These are phyloP conservation scores for Yamadazyma dendronema DNA, from an alignment of 1,139 yeast species.

Conservation along the genomic window DNA sequence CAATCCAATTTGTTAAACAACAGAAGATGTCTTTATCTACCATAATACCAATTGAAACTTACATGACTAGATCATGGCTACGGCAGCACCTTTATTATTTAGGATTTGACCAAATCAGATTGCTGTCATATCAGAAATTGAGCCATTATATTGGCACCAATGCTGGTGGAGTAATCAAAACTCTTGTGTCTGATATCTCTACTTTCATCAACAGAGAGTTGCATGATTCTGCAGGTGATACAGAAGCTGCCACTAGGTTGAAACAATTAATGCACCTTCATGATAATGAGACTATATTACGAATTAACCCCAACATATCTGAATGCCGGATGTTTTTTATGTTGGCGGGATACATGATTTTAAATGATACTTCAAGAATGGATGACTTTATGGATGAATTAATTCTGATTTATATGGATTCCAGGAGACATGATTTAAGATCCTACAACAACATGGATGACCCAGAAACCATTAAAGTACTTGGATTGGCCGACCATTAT, in stretches of 20 bases:
- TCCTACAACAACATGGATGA: slow-evolving; percentile 10
- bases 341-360: slow-evolving; percentile 34
- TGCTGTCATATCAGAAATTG: slow-evolving; percentile 36
- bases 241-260: slow-evolving; percentile 22
- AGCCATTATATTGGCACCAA: slow-evolving; percentile 27
- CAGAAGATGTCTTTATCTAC: too few relatives aligned
- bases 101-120: slow-evolving; percentile 37
- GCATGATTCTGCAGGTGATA: slow-evolving; percentile 8
- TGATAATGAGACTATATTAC: slow-evolving; percentile 8
- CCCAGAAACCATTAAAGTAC: slow-evolving; percentile 9
- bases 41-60: slow-evolving; percentile 12
- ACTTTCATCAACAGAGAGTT: slow-evolving; percentile 36
- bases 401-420: slow-evolving; percentile 29
- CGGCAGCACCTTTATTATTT: slow-evolving; percentile 33
- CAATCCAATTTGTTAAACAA: too few relatives aligned
- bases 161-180: slow-evolving; percentile 38
- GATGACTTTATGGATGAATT: slow-evolving; percentile 31
- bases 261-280: slow-evolving; percentile 21
- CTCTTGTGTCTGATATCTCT: slow-evolving; percentile 35
- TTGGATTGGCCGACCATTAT: slow-evolving; percentile 20
- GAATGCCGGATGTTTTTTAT: slow-evolving; percentile 34
- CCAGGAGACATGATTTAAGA: slow-evolving; percentile 15
- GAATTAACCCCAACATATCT: slow-evolving; percentile 15
- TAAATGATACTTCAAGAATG: slow-evolving; percentile 23
- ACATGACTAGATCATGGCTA: slow-evolving; percentile 24